Evolutionary conservation across 352 stramenopile genomes (phyloP).

Genomic region (Phytophthora vignae): DNA sequence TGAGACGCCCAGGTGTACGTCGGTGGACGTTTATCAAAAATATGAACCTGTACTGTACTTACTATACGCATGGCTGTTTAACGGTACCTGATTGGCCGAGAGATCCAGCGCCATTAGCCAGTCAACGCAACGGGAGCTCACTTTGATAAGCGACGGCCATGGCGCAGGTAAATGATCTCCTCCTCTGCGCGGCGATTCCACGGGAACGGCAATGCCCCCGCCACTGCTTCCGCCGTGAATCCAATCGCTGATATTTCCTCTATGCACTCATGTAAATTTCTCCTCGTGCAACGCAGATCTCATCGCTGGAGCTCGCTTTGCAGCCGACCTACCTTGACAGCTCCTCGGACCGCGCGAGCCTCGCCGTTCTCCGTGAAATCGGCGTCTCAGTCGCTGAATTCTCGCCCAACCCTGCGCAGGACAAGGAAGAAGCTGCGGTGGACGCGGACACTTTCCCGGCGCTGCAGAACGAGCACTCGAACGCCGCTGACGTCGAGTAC

Average conservation of each 20-base stretch:
- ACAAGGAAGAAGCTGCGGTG: constrained; percentile 5
- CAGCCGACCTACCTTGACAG: constrained; percentile 74
- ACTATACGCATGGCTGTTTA: constrained; percentile 1
- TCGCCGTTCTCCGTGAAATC: constrained; percentile 60
- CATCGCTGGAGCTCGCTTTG: constrained; percentile 45
- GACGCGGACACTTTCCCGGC: constrained; percentile 30
- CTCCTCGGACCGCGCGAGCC: constrained; percentile 61
- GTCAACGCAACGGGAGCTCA: constrained; percentile 14
- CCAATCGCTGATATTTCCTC: constrained; percentile 7
- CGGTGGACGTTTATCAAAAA: constrained; percentile 34
- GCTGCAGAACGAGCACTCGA: constrained; percentile 63
- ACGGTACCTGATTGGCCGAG: constrained; percentile 23
- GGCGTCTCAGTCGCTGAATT: constrained; percentile 46
- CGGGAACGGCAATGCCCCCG: constrained; percentile 8
- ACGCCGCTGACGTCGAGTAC: constrained; percentile 40
- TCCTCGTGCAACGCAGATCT: constrained; percentile 11
- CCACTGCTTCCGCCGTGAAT: neutral
- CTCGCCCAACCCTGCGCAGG: neutral
- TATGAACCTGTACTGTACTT: constrained; percentile 50
- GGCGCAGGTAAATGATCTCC: constrained; percentile 15
- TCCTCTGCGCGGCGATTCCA: constrained; percentile 4
- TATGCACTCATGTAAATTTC: constrained; percentile 5
- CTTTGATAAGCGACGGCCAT: constrained; percentile 28
- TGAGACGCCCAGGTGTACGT: constrained; percentile 16
- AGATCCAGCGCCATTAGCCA: constrained; percentile 8